A percentile compares a stretch with the other conserved stretches of the same genome.
phyloP scores from a whole-genome alignment of 176 grass and related monocot genomes.

The Hordeum marinum region DNA sequence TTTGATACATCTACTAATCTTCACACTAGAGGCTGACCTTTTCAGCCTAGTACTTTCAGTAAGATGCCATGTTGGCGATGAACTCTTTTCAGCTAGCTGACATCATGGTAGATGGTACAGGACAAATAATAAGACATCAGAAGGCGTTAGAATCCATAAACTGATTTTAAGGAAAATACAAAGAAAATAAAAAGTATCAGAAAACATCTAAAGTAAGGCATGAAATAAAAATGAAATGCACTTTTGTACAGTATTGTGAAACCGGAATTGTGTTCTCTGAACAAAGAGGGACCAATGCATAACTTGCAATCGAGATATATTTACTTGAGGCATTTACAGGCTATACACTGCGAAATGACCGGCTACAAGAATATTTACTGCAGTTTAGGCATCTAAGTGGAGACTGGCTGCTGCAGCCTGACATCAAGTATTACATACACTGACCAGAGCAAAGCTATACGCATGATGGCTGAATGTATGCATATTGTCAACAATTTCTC shows the following conservation, averaged over 20 bases:
- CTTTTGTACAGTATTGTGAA: neutral
- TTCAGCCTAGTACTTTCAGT: neutral
- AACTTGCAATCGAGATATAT: neutral
- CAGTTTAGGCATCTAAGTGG: neutral
- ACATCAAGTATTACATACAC: constrained; percentile 35
- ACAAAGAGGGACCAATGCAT: constrained; percentile 4
- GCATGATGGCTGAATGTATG: constrained; percentile 17
- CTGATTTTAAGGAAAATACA: neutral
- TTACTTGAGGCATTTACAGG: constrained; percentile 27
- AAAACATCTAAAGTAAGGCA: neutral
- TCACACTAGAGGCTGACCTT: neutral
- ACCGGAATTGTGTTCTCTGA: neutral
- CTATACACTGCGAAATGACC: neutral
- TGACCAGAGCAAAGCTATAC: constrained; percentile 20
- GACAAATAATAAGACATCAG: neutral
- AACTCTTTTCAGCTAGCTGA: neutral
- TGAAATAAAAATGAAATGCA: neutral
- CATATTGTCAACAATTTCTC: constrained; percentile 17
- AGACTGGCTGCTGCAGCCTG: constrained; percentile 3
- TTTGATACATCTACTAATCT: neutral
- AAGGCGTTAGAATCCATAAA: neutral
- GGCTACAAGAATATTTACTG: neutral
- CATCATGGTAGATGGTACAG: neutral
- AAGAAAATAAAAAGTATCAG: neutral
- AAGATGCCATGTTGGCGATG: neutral